These are phyloP conservation scores for Symbiodinium natans DNA, from an alignment of 73 alveolate genomes.

Conservation along the genomic window DNA sequence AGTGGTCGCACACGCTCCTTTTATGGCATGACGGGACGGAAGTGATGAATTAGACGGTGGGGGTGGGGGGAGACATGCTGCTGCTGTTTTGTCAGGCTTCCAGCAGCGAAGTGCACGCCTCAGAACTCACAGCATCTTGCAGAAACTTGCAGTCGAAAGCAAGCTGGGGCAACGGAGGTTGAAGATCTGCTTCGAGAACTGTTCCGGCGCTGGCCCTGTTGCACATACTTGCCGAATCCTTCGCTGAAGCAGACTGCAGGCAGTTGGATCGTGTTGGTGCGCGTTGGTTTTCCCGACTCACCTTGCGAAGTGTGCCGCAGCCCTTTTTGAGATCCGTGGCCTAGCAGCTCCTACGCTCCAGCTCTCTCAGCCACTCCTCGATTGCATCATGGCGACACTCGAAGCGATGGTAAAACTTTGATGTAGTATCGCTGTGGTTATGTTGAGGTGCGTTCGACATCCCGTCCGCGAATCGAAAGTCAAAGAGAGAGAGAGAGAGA, in stretches of 20 bases:
- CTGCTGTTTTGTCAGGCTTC: not conserved
- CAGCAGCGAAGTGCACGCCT: not conserved
- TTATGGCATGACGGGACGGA: too few species aligned
- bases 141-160: too few species aligned
- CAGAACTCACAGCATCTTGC: not conserved
- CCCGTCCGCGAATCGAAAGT: too few species aligned
- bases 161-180: not conserved
- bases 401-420: not conserved
- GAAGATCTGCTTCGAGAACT: constrained; percentile 62
- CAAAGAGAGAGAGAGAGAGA: too few species aligned
- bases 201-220: constrained; percentile 23
- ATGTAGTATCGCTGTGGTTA: not conserved
- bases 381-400: not conserved
- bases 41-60: too few species aligned
- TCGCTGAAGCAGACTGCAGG: not conserved
- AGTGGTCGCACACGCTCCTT: too few species aligned
- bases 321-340: not conserved
- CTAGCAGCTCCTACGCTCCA: not conserved
- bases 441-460: not conserved
- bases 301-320: too few species aligned
- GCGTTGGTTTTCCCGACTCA: too few species aligned
- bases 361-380: not conserved
- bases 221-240: too few species aligned
- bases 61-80: not conserved
- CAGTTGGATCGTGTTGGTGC: too few species aligned